phyloP scores from a whole-genome alignment of 352 stramenopile genomes.

The Phytophthora multivora region DNA sequence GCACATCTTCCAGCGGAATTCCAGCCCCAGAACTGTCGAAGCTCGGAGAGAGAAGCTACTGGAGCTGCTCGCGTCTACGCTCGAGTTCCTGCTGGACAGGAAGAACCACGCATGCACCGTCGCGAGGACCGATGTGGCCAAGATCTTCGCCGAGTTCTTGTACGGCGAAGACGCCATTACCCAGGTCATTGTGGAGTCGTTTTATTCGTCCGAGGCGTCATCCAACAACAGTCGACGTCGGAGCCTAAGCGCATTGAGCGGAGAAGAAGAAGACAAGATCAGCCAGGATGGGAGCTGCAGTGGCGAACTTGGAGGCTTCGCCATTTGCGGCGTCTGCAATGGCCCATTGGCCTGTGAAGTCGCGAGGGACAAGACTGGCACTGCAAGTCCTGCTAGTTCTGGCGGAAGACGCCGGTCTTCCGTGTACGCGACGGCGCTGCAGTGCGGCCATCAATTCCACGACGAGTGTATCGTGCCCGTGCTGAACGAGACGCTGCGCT shows the following conservation, averaged over 20 bases:
- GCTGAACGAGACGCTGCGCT: slow-evolving; percentile 40
- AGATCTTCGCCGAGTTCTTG: slow-evolving; percentile 32
- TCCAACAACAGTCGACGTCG: slow-evolving; percentile 9
- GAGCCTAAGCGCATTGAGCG: not conserved
- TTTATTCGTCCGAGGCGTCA: slow-evolving; percentile 8
- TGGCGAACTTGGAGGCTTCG: not conserved
- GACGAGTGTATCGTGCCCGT: slow-evolving; percentile 50
- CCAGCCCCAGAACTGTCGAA: slow-evolving; percentile 18
- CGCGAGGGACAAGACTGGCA: not conserved
- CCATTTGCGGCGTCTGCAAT: slow-evolving; percentile 30
- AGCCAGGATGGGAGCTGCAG: not conserved
- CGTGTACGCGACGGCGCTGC: slow-evolving; percentile 32
- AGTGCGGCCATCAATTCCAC: slow-evolving; percentile 43
- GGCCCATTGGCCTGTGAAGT: slow-evolving; percentile 15
- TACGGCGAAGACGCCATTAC: slow-evolving; percentile 26
- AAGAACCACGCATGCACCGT: slow-evolving; percentile 37
- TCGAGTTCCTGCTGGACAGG: slow-evolving; percentile 34
- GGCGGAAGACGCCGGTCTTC: slow-evolving; percentile 15
- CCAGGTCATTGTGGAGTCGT: slow-evolving; percentile 25
- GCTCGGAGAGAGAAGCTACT: slow-evolving; percentile 19
- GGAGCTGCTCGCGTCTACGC: slow-evolving; percentile 16
- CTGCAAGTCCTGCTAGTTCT: not conserved
- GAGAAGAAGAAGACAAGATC: slow-evolving; percentile 5
- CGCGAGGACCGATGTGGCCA: slow-evolving; percentile 24
- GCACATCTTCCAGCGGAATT: slow-evolving; percentile 33